Base-by-base conservation (phyloP, 352 stramenopile species). In the Globisporangium spiculum region DNA sequence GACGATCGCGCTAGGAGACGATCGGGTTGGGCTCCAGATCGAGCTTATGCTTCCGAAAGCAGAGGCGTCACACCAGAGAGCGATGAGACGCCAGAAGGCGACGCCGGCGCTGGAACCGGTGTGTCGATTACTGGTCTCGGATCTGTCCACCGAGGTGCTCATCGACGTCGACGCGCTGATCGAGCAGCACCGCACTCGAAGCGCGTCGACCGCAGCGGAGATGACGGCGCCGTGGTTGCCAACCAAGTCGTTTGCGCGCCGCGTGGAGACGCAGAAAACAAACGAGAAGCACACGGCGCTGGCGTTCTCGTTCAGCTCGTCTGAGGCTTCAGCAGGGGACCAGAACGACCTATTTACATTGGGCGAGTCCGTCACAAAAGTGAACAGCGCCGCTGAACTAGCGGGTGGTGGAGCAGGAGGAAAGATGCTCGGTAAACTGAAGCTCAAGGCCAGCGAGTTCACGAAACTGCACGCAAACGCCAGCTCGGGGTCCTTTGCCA, bases 401-500 rank as follows among this genome's bases (percentile, higher is more conserved):
- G n/a, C 63, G 6, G 60, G 1, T 10, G 5, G 52, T 30, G 36
- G 41, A n/a, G 0, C 16, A 57, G 24, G 3, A 44, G n/a, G 14
- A 27, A 22, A 22, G 8, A 34, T 4, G 41, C 70, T 68, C 20
- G 67, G 66, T 5, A 78, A 71, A 41, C 63, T 74, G 63, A 76
- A 76, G 1, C 53, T 90, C 27, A 68, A 70, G 14, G 78, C 83
- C 2, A 90, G 81, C 34, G 75, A 80, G 46, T 86, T 90, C 70
- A 90, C 83, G 1, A 88, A 89, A 69, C 72, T 92, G 38, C 81
- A 90, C 46, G 81, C 84, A 0, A 77, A 67, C 5, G 84, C 80
- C 6, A 87, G 85, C 56, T 72, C 72, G 24, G 84, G 84, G 0
- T 85, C 77, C 3, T 88, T 90, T 58, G 70, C 73, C 24, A 69